Percentiles rank a stretch among this genome's conserved stretches.
Evolutionary conservation across 176 grass and related monocot species (phyloP).

Genomic region (Olyra latifolia): DNA sequence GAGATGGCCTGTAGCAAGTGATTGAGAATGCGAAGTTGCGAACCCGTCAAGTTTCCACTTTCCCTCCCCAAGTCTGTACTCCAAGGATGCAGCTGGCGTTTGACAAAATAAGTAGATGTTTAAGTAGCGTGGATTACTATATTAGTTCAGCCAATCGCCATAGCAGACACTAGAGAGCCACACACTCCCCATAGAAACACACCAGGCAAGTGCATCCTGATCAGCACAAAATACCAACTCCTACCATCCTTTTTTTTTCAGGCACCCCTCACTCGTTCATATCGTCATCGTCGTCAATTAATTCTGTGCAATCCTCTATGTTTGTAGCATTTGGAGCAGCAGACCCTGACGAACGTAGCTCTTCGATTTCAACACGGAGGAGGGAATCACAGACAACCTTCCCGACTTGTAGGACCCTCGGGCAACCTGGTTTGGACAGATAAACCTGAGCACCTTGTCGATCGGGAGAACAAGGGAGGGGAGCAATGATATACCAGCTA

Average conservation of each 20-base stretch:
- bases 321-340: slow-evolving; percentile 27
- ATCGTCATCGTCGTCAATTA: slow-evolving; percentile 18
- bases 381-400: slow-evolving; percentile 62
- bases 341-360: slow-evolving; percentile 45
- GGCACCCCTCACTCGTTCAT: background rate
- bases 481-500: slow-evolving; percentile 57
- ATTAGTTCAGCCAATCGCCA: background rate
- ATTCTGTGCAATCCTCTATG: slow-evolving; percentile 70
- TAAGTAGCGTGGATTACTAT: background rate
- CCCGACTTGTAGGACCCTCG: slow-evolving; percentile 44
- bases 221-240: background rate
- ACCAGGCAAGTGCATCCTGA: background rate
- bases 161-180: no score
- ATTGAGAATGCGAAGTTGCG: no score
- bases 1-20: no score
- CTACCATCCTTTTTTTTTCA: background rate
- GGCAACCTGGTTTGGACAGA: slow-evolving; percentile 54
- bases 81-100: no score
- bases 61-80: no score
- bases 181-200: background rate
- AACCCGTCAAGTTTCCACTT: no score
- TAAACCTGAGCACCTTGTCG: background rate
- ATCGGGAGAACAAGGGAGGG: background rate
- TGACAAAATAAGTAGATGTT: no score
- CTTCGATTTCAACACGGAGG: slow-evolving; percentile 76